Conservation (phyloP, 2,329 filamentous ascomycete genomes). For the Ophiognomonia clavigignenti-juglandacearum region DNA sequence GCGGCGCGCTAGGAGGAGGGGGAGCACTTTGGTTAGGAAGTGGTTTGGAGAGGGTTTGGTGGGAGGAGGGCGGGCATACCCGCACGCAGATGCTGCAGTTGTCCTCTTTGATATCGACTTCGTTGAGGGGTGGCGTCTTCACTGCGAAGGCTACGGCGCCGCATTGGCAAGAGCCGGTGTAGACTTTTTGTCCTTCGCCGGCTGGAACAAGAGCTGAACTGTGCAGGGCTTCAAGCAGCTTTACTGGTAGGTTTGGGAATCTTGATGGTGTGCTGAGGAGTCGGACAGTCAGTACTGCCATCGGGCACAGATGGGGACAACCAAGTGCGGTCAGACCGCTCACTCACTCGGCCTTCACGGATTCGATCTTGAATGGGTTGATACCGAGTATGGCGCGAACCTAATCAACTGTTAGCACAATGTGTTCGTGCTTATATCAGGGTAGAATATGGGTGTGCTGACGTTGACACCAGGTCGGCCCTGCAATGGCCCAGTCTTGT, state of each 20-base stretch:
- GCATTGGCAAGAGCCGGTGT: constrained; percentile 25
- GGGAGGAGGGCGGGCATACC: constrained; percentile 11
- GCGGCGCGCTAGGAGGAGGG: constrained; percentile 22
- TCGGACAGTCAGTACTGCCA: not conserved
- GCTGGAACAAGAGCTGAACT: not conserved
- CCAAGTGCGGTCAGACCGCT: no score
- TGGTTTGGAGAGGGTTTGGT: not conserved
- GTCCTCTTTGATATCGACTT: constrained; percentile 38
- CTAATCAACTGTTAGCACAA: no score
- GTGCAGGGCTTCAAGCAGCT: not conserved
- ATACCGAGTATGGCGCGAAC: constrained; percentile 18
- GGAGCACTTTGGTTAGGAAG: not conserved
- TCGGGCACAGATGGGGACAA: not conserved
- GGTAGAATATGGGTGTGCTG: not conserved
- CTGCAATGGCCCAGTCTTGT: constrained; percentile 19
- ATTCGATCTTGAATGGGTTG: constrained; percentile 22
- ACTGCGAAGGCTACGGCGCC: constrained; percentile 20
- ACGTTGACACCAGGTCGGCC: constrained; percentile 23
- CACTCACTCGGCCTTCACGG: constrained; percentile 9
- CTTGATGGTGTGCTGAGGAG: constrained; percentile 1
- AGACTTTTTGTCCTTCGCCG: constrained; percentile 8
- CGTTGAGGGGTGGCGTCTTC: constrained; percentile 19
- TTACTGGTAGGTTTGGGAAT: not conserved
- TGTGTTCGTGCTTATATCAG: no score
- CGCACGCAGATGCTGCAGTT: constrained; percentile 29